phyloP scores from a whole-genome alignment of 192 early-diverging fungal genomes.

The Cetraspora pellucida region DNA sequence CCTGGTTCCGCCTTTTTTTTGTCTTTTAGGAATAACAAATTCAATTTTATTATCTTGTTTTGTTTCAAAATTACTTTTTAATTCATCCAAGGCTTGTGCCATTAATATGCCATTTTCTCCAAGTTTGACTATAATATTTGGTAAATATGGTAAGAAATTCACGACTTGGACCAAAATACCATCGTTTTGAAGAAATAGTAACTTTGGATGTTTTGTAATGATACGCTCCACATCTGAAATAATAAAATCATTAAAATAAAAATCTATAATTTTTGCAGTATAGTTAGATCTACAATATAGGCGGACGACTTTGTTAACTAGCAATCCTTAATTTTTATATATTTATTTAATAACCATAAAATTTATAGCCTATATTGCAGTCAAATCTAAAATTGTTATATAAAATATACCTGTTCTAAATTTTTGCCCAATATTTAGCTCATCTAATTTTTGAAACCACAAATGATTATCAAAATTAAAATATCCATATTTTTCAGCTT shows the following conservation, averaged over 20 bases:
- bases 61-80: not conserved
- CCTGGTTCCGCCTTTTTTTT: conserved; percentile 2
- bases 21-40: not conserved
- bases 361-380: too few relatives aligned
- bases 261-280: too few relatives aligned
- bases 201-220: not conserved
- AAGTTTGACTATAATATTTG: conserved; percentile 64
- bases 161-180: conserved; percentile 20
- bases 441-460: conserved; percentile 27
- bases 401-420: not conserved
- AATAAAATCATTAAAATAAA: too few relatives aligned
- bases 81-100: conserved; percentile 40
- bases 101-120: conserved; percentile 62
- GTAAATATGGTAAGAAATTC: conserved; percentile 32
- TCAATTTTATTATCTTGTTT: not conserved
- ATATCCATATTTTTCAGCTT: conserved; percentile 38
- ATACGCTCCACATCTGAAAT: not conserved
- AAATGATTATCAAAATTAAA: conserved; percentile 30
- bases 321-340: too few relatives aligned
- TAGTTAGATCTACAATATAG: too few relatives aligned
- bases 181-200: not conserved
- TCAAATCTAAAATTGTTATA: too few relatives aligned
- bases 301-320: too few relatives aligned
- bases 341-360: too few relatives aligned
- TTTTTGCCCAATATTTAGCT: conserved; percentile 16